A percentile compares a stretch with the other conserved stretches of the same genome.
Evolutionary conservation across 164 flowering plant genomes (phyloP).

Genomic region (Houttuynia cordata): DNA sequence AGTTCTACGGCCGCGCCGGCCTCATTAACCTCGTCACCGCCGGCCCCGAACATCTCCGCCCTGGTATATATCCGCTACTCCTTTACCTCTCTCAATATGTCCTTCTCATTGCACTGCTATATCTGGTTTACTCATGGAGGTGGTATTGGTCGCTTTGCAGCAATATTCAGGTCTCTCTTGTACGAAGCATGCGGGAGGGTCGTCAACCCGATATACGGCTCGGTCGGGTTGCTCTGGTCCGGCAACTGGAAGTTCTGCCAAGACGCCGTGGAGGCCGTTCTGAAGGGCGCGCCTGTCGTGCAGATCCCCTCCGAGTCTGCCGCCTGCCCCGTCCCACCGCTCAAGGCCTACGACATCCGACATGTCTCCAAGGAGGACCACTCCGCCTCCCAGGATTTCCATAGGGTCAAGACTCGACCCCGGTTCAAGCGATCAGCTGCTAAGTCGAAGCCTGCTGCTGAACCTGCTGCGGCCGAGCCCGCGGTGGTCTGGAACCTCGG

Average conservation of each 20-base stretch:
- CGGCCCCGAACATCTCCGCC: slow-evolving; percentile 83
- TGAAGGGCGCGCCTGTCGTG: slow-evolving; percentile 37
- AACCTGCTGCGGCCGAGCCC: neutral
- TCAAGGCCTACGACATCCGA: slow-evolving; percentile 52
- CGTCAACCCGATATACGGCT: slow-evolving; percentile 65
- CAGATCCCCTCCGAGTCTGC: slow-evolving; percentile 37
- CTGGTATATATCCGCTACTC: slow-evolving; percentile 30
- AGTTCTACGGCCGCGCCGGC: slow-evolving; percentile 98
- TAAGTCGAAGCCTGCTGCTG: slow-evolving; percentile 3
- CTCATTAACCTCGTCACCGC: slow-evolving; percentile 91
- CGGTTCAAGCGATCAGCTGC: neutral
- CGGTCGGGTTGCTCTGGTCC: slow-evolving; percentile 65
- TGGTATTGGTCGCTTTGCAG: slow-evolving; percentile 18
- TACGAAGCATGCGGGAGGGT: slow-evolving; percentile 87
- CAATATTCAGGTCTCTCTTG: slow-evolving; percentile 54
- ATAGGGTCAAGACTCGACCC: neutral
- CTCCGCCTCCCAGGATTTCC: neutral
- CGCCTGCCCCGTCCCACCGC: slow-evolving; percentile 31
- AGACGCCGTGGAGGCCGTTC: slow-evolving; percentile 66
- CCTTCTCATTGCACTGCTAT: no score
- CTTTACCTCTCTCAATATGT: neutral
- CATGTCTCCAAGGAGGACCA: slow-evolving; percentile 60
- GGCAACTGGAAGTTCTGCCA: slow-evolving; percentile 72
- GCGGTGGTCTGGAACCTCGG: slow-evolving; percentile 10
- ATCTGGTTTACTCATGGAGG: neutral